Percentiles rank a stretch among this genome's conserved stretches.
Evolutionary conservation across 2,329 filamentous ascomycete genomes (phyloP).

Genomic region (Cladosporium sp.): DNA sequence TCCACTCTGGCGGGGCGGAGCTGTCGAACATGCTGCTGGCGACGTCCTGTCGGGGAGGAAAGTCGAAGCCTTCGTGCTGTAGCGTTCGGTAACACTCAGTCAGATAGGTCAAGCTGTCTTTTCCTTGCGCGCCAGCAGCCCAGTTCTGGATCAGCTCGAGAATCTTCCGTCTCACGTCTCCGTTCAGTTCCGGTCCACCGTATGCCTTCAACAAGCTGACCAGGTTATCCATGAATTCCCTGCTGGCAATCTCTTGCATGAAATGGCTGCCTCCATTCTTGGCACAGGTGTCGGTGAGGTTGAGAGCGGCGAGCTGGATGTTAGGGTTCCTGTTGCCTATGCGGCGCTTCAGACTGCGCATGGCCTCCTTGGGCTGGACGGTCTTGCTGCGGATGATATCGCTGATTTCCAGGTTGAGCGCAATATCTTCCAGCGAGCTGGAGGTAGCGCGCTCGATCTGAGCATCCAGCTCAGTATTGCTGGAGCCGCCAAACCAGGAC

Average conservation of each 20-base stretch:
- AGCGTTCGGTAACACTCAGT: conserved; percentile 79
- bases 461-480: conserved; percentile 89
- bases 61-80: conserved; percentile 80
- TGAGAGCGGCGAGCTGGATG: conserved; percentile 89
- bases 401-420: conserved; percentile 95
- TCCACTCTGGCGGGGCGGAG: conserved; percentile 96
- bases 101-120: conserved; percentile 79
- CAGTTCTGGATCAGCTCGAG: conserved; percentile 90
- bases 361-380: conserved; percentile 94
- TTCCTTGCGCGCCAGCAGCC: conserved; percentile 83
- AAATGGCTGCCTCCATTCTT: conserved; percentile 98
- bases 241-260: conserved; percentile 87
- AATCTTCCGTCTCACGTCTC: conserved; percentile 73
- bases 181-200: conserved; percentile 69
- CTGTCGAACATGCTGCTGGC: conserved; percentile 98
- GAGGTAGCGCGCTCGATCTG: conserved; percentile 94
- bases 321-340: conserved; percentile 98
- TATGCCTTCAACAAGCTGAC: conserved; percentile 83
- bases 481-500: conserved; percentile 78
- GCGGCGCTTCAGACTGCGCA: conserved; percentile 90
- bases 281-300: conserved; percentile 95
- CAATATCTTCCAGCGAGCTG: conserved; percentile 97
- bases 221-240: conserved; percentile 98
- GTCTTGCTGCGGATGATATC: conserved; percentile 97
- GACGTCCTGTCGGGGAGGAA: conserved; percentile 81